Evolutionary conservation across 1,284 basidiomycete genomes (phyloP), one percentile per base, ranked within the genome.

Genomic region (Ganoderma sp.): DNA sequence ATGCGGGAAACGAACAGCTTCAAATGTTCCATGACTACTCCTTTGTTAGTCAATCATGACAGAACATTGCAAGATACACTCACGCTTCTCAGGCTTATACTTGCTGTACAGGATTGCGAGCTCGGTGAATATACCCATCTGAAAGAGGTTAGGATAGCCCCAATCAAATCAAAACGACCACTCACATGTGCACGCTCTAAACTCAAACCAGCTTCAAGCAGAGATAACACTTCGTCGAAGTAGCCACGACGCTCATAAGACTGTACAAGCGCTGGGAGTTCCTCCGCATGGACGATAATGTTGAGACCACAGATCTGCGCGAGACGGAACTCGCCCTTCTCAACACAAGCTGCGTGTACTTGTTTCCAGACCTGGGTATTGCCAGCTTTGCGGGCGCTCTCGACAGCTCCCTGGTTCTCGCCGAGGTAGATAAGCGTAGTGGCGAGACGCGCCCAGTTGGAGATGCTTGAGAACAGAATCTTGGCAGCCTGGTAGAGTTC

Each of bases 311-410:
- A 98, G 77, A 99, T 99, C 87, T 99, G 97, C 22, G 98, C 97
- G 77, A 99, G 81, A 74, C 96, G 93, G 89, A 99, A 99, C 79
- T 99, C 98, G 72, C 88, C 84, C 84, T 99, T 98, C 84, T 98
- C 96, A 66, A 99, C 90, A 83, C 98, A 99, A 52, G 98, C 98
- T 28, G 96, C 95, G 75, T 99, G 97, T 69, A 99, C 98, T 81
- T 99, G 98, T 83, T 99, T 99, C 98, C 98, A 99, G n/a, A 99
- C 98, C 81, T 98, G 96, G 12, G 98, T 99, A 80, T 99, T 99
- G 41, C 98, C 98, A 22, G 98, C 98, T 81, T 99, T 99, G 72
- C 98, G 88, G 22, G 98, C 98, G 72, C 97, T 98, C 81, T 99
- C 98, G 22, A 99, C 98, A 22, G 98, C 98, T 64, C 94, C 90